These are phyloP conservation scores for Austroboletus festivus DNA, from an alignment of 768 basidiomycete species.

Conservation along the genomic window DNA sequence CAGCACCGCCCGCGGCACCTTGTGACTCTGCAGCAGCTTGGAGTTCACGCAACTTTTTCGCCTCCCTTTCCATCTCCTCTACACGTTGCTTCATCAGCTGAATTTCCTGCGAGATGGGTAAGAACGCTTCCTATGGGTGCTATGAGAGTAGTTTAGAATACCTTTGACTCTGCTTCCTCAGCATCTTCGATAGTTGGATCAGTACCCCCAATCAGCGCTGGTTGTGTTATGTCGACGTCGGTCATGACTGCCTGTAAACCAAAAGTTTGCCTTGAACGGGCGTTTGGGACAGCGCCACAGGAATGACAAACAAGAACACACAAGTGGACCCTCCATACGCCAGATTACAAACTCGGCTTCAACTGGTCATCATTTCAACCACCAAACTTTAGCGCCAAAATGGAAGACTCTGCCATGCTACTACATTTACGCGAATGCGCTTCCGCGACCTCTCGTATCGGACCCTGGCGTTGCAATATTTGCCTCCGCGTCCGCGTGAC, in stretches of 20 bases:
- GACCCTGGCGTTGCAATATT: constrained; percentile 10
- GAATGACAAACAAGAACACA: constrained; percentile 29
- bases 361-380: too few relatives aligned
- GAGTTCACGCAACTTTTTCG: constrained; percentile 81
- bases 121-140: constrained; percentile 9
- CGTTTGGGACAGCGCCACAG: constrained; percentile 18
- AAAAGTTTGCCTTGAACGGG: constrained; percentile 21
- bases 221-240: constrained; percentile 48
- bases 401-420: background rate
- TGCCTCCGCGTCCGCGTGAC: constrained; percentile 23
- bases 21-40: constrained; percentile 74
- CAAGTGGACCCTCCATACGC: constrained; percentile 3
- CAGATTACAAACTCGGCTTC: background rate
- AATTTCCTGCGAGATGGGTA: constrained; percentile 60
- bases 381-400: background rate
- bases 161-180: constrained; percentile 65
- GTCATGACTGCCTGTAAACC: constrained; percentile 39
- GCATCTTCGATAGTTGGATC: constrained; percentile 47
- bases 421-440: background rate
- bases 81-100: constrained; percentile 88
- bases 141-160: constrained; percentile 20
- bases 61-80: constrained; percentile 91
- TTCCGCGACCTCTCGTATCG: constrained; percentile 2
- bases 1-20: constrained; percentile 42
- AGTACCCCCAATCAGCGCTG: constrained; percentile 30